These are phyloP conservation scores for Betula pendula DNA, from an alignment of 306 rosid genomes.

Conservation along the genomic window DNA sequence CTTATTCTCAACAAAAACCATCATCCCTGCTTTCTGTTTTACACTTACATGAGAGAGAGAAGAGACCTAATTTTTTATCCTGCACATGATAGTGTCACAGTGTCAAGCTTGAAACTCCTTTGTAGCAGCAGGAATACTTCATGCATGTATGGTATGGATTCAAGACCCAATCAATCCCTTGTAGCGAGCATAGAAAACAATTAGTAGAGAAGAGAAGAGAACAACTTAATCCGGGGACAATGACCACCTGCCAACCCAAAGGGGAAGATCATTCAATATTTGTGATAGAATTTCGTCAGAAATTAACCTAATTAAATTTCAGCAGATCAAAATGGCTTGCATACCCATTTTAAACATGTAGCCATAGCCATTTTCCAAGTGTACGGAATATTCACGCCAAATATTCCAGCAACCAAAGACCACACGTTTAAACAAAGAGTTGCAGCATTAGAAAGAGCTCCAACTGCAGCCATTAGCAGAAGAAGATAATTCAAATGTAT, in stretches of 20 bases:
- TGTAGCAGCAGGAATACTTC: constrained; percentile 6
- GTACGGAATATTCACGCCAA: constrained; percentile 71
- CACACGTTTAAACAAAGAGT: constrained; percentile 51
- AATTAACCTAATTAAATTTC: not conserved
- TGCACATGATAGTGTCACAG: no score
- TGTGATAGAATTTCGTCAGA: not conserved
- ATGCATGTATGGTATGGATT: constrained; percentile 8
- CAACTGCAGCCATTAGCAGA: constrained; percentile 47
- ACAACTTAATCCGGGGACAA: constrained; percentile 33
- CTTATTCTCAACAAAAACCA: no score
- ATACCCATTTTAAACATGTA: constrained; percentile 88
- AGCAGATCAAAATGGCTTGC: not conserved
- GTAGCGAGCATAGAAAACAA: constrained; percentile 53
- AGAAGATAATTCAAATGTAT: constrained; percentile 10
- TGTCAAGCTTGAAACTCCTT: constrained; percentile 10
- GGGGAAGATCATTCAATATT: not conserved
- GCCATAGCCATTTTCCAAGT: constrained; percentile 47
- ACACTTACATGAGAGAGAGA: no score
- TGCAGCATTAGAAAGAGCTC: constrained; percentile 71
- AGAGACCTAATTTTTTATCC: no score
- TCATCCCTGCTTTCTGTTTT: no score
- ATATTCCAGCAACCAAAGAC: constrained; percentile 60
- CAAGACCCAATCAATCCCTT: constrained; percentile 71
- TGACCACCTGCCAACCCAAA: constrained; percentile 53
- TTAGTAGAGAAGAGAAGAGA: constrained; percentile 31